Percentiles rank a stretch among this genome's conserved stretches.
Conservation (phyloP, 768 basidiomycete species). For the Termitomyces bulborhizus region DNA sequence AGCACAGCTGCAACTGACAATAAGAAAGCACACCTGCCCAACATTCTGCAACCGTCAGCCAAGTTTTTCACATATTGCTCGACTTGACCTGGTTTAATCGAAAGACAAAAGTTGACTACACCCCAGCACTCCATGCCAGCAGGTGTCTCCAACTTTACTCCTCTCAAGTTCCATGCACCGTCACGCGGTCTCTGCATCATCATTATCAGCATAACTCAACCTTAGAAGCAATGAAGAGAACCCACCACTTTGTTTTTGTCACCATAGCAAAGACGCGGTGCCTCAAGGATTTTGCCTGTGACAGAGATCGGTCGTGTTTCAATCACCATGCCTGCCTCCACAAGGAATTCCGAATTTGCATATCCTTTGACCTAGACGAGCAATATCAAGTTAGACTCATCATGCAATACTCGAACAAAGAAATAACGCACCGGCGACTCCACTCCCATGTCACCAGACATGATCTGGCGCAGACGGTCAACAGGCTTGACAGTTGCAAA, state of each 20-base stretch:
- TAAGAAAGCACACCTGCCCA: not conserved
- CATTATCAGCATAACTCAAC: not conserved
- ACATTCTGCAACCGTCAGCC: not conserved
- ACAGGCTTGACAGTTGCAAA: conserved; percentile 44
- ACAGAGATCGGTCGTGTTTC: conserved; percentile 18
- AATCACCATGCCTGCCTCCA: conserved; percentile 34
- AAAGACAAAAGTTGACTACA: conserved; percentile 7
- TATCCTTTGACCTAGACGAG: conserved; percentile 12
- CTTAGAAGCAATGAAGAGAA: not conserved
- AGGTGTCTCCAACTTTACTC: conserved; percentile 13
- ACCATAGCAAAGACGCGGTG: conserved; percentile 14
- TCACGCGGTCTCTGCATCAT: conserved; percentile 11
- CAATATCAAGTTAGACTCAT: not conserved
- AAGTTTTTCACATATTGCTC: conserved; percentile 5
- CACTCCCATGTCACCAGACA: conserved; percentile 16
- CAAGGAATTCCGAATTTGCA: conserved; percentile 23
- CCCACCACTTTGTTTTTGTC: not conserved
- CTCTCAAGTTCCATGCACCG: conserved; percentile 23
- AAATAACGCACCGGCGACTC: conserved; percentile 8
- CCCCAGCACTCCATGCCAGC: conserved; percentile 16
- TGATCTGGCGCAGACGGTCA: conserved; percentile 33
- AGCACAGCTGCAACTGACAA: not conserved
- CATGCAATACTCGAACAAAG: not conserved
- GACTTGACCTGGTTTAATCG: not conserved
- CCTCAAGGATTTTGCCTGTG: conserved; percentile 16